These are phyloP conservation scores for Abrus pulchellus DNA, from an alignment of 306 rosid genomes.

Conservation along the genomic window DNA sequence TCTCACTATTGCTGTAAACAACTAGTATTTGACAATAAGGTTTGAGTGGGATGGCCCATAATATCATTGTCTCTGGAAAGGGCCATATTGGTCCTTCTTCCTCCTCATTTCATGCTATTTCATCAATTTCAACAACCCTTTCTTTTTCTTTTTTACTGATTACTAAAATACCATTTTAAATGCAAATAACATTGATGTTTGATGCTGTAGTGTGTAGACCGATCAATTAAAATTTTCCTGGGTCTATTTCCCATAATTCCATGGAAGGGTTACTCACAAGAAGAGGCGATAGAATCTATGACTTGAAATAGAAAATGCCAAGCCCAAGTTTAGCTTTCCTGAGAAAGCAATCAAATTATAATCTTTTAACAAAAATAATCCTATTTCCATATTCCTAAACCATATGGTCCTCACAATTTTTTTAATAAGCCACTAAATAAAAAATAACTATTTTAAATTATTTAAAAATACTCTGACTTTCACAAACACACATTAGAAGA, in stretches of 20 bases:
- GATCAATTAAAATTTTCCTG: neutral
- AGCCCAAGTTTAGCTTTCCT: neutral
- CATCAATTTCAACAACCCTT: conserved; percentile 48
- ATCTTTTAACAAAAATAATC: conserved; percentile 7
- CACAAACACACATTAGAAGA: neutral
- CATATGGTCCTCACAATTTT: neutral
- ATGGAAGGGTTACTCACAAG: neutral
- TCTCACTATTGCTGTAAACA: conserved; percentile 46
- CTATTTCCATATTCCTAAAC: neutral
- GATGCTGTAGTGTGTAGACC: neutral
- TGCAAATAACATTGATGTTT: conserved; percentile 12
- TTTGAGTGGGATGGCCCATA: conserved; percentile 54
- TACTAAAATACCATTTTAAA: conserved; percentile 13
- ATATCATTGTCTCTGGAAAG: conserved; percentile 53
- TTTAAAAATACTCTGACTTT: neutral
- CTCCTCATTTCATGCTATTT: conserved; percentile 35
- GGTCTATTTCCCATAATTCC: conserved; percentile 3
- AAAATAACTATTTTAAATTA: neutral
- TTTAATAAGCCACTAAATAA: neutral
- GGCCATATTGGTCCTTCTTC: conserved; percentile 42
- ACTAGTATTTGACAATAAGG: conserved; percentile 47
- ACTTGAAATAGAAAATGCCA: conserved; percentile 18
- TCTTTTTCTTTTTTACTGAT: neutral
- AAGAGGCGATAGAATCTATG: conserved; percentile 5
- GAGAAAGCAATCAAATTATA: conserved; percentile 9